Evolutionary conservation across 2,329 filamentous ascomycete species (phyloP).

Genomic region (Aspergillus sp.): DNA sequence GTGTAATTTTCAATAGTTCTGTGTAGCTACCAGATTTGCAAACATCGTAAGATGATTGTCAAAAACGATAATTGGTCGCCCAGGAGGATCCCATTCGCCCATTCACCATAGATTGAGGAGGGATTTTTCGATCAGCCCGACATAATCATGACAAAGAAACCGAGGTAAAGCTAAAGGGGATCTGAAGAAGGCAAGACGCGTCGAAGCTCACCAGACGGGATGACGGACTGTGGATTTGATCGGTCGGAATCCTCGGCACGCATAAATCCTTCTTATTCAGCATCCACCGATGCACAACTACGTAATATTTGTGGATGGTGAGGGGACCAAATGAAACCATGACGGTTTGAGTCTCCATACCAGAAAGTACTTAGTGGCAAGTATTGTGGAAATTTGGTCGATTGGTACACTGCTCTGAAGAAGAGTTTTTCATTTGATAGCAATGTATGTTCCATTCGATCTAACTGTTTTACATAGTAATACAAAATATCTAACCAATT

Average conservation of each 20-base stretch:
- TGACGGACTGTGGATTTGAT: conserved; percentile 1
- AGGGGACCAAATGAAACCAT: not conserved
- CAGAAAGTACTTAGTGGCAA: no score
- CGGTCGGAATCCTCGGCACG: conserved; percentile 16
- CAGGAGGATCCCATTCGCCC: not conserved
- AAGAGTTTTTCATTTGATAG: no score
- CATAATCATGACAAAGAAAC: conserved; percentile 3
- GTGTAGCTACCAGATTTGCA: not conserved
- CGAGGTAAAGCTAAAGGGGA: conserved; percentile 3
- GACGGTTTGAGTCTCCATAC: no score
- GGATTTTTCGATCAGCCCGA: not conserved
- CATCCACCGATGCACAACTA: conserved; percentile 7
- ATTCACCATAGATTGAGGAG: not conserved
- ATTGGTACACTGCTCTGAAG: no score
- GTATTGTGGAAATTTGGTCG: no score
- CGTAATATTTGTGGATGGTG: conserved; percentile 1
- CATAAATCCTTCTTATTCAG: conserved; percentile 14
- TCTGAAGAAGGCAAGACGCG: not conserved
- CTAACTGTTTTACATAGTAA: no score
- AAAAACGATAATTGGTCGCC: not conserved
- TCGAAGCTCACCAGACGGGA: not conserved
- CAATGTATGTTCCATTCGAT: no score
- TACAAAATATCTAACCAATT: no score
- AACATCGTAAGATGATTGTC: conserved; percentile 3
- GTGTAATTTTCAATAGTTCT: not conserved